A percentile compares a stretch with the other conserved stretches of the same genome.
Conservation (phyloP, 2,329 filamentous ascomycete genomes). For the Sclerotinia sclerotiorum region DNA sequence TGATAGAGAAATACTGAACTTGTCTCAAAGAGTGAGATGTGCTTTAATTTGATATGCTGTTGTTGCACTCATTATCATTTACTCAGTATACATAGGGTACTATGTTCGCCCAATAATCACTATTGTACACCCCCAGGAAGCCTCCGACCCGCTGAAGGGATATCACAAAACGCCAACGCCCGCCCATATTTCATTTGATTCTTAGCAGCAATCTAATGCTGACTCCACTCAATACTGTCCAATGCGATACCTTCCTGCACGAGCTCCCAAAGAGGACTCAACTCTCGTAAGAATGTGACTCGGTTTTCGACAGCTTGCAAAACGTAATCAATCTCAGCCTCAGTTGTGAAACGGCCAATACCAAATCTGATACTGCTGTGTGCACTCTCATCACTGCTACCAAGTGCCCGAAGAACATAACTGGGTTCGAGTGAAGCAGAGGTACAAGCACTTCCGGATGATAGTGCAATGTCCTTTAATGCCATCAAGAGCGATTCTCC, state of each 20-base stretch:
- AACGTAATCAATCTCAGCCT: conserved; percentile 95
- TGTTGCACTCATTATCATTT: conserved; percentile 20
- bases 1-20: too few relatives aligned
- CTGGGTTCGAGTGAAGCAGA: conserved; percentile 95
- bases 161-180: conserved; percentile 18
- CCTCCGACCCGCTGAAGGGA: conserved; percentile 11
- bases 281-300: conserved; percentile 87
- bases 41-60: conserved; percentile 15
- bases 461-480: conserved; percentile 94
- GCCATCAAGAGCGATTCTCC: conserved; percentile 98
- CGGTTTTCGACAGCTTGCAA: conserved; percentile 89
- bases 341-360: conserved; percentile 94
- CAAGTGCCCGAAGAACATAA: conserved; percentile 90
- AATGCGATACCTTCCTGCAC: conserved; percentile 96
- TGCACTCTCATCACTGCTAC: conserved; percentile 94
- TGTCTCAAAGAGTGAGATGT: background rate
- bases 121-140: conserved; percentile 16
- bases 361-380: conserved; percentile 98
- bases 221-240: conserved; percentile 96
- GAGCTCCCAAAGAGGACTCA: conserved; percentile 95
- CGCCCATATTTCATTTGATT: conserved; percentile 9
- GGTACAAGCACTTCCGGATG: conserved; percentile 94
- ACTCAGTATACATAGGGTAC: conserved; percentile 3
- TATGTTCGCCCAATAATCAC: conserved; percentile 15
- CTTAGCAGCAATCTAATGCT: conserved; percentile 61